Evolutionary conservation across 352 stramenopile species (phyloP).

Genomic region (Phytopythium kandeliae): DNA sequence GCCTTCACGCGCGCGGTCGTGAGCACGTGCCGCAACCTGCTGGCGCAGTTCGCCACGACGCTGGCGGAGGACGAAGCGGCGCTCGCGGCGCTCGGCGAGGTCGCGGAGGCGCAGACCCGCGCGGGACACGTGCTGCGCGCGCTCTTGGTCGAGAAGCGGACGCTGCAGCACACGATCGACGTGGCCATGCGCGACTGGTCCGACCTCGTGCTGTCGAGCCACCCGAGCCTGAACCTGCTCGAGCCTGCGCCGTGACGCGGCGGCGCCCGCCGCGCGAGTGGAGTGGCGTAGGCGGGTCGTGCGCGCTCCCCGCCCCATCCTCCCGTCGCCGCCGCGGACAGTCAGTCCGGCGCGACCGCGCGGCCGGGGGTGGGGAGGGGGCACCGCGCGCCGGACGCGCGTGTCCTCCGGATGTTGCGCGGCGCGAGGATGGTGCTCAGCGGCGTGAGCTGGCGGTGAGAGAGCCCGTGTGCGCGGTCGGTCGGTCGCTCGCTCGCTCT

Average conservation of each 20-base stretch:
- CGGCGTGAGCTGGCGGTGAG: too few species aligned
- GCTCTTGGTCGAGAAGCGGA: constrained; percentile 55
- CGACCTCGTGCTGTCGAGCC: constrained; percentile 30
- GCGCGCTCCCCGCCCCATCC: background rate
- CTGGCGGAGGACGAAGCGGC: constrained; percentile 22
- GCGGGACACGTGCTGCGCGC: constrained; percentile 31
- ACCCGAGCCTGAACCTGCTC: constrained; percentile 46
- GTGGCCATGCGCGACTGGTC: constrained; percentile 41
- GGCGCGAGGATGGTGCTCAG: too few species aligned
- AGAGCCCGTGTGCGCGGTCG: too few species aligned
- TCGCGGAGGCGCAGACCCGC: constrained; percentile 8
- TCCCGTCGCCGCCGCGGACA: too few species aligned
- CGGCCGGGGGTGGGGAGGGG: too few species aligned
- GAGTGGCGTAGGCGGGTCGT: too few species aligned
- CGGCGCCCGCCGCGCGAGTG: too few species aligned
- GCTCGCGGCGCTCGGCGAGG: constrained; percentile 8
- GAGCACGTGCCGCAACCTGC: constrained; percentile 30
- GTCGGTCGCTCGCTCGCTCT: too few species aligned
- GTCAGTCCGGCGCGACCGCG: too few species aligned
- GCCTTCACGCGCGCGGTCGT: constrained; percentile 37
- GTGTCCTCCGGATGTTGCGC: too few species aligned
- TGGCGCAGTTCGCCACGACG: constrained; percentile 29
- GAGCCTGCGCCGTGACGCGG: constrained; percentile 7
- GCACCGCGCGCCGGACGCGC: too few species aligned
- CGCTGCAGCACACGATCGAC: constrained; percentile 43